Evolutionary conservation across 148 eudicot species (phyloP).

Genomic region (Spergularia bocconei): DNA sequence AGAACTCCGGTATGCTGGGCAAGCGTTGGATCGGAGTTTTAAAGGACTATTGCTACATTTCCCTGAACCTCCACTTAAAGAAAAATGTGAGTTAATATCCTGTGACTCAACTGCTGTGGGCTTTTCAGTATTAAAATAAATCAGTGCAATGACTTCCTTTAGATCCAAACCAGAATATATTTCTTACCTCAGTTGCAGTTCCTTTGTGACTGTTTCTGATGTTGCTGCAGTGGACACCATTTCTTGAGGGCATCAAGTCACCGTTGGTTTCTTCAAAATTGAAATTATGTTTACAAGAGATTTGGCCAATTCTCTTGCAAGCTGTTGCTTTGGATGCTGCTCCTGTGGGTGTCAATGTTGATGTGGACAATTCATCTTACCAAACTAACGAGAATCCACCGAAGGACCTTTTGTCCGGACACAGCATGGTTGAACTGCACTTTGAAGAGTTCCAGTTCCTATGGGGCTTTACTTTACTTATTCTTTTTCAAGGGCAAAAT

Average conservation of each 20-base stretch:
- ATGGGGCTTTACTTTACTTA: constrained; percentile 77
- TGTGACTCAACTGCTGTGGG: constrained; percentile 1
- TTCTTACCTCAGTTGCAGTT: not conserved
- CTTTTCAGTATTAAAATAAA: not conserved
- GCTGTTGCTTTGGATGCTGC: constrained; percentile 89
- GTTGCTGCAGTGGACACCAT: constrained; percentile 73
- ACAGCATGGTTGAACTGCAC: constrained; percentile 79
- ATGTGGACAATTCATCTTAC: constrained; percentile 36
- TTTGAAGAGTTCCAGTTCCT: constrained; percentile 75
- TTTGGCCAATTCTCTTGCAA: constrained; percentile 93
- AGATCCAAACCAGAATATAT: not conserved
- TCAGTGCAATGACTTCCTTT: not conserved
- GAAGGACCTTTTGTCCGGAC: constrained; percentile 64
- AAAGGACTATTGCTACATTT: constrained; percentile 70
- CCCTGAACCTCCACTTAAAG: constrained; percentile 58
- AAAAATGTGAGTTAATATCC: constrained; percentile 57
- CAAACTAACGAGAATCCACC: constrained; percentile 31
- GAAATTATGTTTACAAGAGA: constrained; percentile 72
- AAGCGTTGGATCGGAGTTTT: constrained; percentile 72
- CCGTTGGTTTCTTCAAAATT: constrained; percentile 67
- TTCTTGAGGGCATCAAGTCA: constrained; percentile 94
- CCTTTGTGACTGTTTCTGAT: constrained; percentile 12
- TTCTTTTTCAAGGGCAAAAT: constrained; percentile 81
- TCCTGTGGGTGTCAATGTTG: constrained; percentile 46
- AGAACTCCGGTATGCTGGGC: constrained; percentile 71